These are phyloP conservation scores for Yamadazyma philogaea DNA, from an alignment of 805 yeast species.

Conservation along the genomic window DNA sequence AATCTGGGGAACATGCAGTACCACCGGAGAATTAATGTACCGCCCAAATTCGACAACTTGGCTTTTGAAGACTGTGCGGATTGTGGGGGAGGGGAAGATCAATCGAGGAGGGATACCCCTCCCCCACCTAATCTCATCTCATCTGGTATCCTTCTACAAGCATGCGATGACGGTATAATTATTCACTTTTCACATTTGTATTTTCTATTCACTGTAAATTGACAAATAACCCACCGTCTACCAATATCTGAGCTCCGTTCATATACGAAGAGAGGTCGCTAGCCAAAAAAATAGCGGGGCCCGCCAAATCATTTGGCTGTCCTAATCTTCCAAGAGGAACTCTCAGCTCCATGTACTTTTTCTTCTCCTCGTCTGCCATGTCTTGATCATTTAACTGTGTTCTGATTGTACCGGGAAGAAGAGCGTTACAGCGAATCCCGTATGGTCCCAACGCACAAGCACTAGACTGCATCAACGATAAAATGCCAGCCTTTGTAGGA, in stretches of 20 bases:
- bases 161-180: not conserved
- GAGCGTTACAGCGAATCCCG: slow-evolving; percentile 44
- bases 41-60: no score
- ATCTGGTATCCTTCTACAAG: not conserved
- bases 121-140: not conserved
- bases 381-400: slow-evolving; percentile 45
- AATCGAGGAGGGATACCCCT: no score
- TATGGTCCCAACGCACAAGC: slow-evolving; percentile 44
- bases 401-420: slow-evolving; percentile 45
- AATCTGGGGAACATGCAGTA: no score
- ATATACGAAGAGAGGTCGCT: slow-evolving; percentile 35
- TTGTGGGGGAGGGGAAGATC: no score
- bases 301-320: slow-evolving; percentile 35
- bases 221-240: slow-evolving; percentile 46
- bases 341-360: slow-evolving; percentile 36
- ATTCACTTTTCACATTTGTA: not conserved
- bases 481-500: slow-evolving; percentile 48
- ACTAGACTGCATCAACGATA: slow-evolving; percentile 42
- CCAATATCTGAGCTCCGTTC: slow-evolving; percentile 42
- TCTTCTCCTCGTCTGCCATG: slow-evolving; percentile 33
- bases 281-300: slow-evolving; percentile 42
- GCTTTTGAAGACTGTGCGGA: no score
- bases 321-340: slow-evolving; percentile 42
- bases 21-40: no score
- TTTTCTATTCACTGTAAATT: slow-evolving; percentile 29